A percentile compares a stretch with the other conserved stretches of the same genome.
Conservation (phyloP, 139 green algal genomes). For the Deuterostichococcus epilithicus region DNA sequence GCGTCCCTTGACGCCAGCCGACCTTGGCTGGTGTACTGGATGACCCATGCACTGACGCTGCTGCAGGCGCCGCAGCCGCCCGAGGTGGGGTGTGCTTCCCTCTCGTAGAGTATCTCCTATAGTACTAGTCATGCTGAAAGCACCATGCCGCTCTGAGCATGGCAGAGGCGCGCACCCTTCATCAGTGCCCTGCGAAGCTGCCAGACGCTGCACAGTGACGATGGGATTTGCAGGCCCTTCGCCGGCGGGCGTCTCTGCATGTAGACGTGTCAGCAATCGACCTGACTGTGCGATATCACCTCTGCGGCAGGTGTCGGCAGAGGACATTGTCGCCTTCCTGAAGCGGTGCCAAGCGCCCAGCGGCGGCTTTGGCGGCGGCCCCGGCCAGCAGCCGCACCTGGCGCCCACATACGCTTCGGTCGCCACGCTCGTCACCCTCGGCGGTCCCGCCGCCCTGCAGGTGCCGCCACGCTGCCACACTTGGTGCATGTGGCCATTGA, state of each 20-base stretch:
- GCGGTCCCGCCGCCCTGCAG: slow-evolving; percentile 55
- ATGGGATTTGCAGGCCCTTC: background rate
- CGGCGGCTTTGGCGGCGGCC: slow-evolving; percentile 87
- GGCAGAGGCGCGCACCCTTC: background rate
- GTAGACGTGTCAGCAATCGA: background rate
- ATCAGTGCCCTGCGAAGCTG: background rate
- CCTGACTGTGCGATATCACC: background rate
- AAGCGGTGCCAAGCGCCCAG: slow-evolving; percentile 55
- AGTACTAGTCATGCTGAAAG: background rate
- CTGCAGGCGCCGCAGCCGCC: slow-evolving; percentile 44
- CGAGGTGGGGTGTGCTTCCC: slow-evolving; percentile 12
- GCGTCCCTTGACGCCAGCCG: slow-evolving; percentile 72
- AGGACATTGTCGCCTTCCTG: slow-evolving; percentile 70
- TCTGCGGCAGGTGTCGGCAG: background rate
- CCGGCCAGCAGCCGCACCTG: slow-evolving; percentile 88
- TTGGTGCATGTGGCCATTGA: too few species aligned
- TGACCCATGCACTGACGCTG: slow-evolving; percentile 82
- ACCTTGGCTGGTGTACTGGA: slow-evolving; percentile 92
- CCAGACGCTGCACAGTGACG: background rate
- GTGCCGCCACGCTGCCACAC: background rate
- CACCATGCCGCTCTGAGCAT: background rate
- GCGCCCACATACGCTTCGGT: slow-evolving; percentile 93
- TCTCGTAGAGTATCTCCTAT: background rate
- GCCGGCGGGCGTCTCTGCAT: background rate
- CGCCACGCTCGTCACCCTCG: slow-evolving; percentile 75